These are phyloP conservation scores for Kluyveromyces lactis DNA, from an alignment of 805 yeast genomes.

Conservation along the genomic window DNA sequence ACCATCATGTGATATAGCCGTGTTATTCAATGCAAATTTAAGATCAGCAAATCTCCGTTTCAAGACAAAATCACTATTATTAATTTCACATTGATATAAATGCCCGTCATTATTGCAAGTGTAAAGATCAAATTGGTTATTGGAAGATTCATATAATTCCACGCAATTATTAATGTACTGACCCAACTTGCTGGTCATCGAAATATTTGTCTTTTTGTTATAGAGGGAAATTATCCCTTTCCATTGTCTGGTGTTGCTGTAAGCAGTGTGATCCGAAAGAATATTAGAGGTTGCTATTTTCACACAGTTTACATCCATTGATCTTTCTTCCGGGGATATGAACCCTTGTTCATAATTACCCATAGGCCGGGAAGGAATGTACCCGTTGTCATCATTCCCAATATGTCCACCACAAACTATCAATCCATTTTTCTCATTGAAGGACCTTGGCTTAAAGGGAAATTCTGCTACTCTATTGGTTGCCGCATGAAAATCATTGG, in stretches of 20 bases:
- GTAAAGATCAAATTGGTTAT: slow-evolving; percentile 44
- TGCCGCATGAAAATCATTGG: slow-evolving; percentile 10
- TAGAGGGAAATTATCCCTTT: slow-evolving; percentile 43
- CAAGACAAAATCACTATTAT: slow-evolving; percentile 37
- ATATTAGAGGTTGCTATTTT: slow-evolving; percentile 23
- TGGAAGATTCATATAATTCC: slow-evolving; percentile 37
- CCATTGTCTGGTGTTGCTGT: slow-evolving; percentile 29
- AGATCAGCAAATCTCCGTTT: slow-evolving; percentile 39
- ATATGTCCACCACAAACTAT: slow-evolving; percentile 46
- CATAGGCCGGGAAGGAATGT: slow-evolving; percentile 5
- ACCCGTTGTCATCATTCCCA: slow-evolving; percentile 31
- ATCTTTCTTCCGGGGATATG: slow-evolving; percentile 4
- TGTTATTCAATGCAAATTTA: slow-evolving; percentile 67
- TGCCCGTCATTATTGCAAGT: slow-evolving; percentile 80
- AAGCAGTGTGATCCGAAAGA: slow-evolving; percentile 22
- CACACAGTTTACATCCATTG: slow-evolving; percentile 18
- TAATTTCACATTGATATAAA: slow-evolving; percentile 56
- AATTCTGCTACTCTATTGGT: slow-evolving; percentile 37
- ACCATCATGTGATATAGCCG: slow-evolving; percentile 56
- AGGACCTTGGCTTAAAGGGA: slow-evolving; percentile 64
- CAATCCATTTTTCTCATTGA: slow-evolving; percentile 46
- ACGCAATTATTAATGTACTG: slow-evolving; percentile 81
- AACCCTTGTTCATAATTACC: neutral
- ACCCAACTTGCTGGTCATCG: slow-evolving; percentile 54
- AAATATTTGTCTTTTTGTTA: slow-evolving; percentile 40